Base-by-base conservation (phyloP, 345 rosid genomes). In the Euphorbia tirucalli region DNA sequence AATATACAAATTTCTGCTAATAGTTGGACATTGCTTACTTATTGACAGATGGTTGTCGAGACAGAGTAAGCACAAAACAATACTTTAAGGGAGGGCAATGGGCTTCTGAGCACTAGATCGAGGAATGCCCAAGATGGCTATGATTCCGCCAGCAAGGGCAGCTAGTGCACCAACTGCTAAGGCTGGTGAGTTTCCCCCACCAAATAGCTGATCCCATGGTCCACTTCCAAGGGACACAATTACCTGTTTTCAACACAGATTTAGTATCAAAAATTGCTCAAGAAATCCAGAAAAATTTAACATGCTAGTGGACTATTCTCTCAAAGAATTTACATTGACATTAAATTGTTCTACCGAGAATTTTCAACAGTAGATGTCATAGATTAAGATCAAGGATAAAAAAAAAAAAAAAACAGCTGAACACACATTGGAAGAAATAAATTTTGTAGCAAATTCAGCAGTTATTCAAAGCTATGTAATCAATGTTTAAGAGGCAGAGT, bases 71-170 rank as follows among this genome's bases (percentile, higher is more conserved):
- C 41, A 64, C 52, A 61, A 56, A 46, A 24, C 15, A 70, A 74
- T 78, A 88, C 84, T 75, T 89, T 83, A 89, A 65, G 84, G 78
- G 54, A 83, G 77, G 43, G 74, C 72, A 82, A 80, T 81, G 25
- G 86, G 83, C 81, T 89, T 93, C 74, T 79, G 93, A 60, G 83
- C 67, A 82, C 88, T 70, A 54, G 88, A 88, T 74, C 91, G 88
- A 39, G 92, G 93, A 75, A 93, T 88, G 72, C 93, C 97, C 79
- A 89, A 85, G 78, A 93, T 87, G 72, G 97, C 91, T 55, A 91
- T 74, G 72, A 89, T 71, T 72, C 98, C 96, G 71, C 85, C 87
- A 32, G 81, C 57, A 66, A 89, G 76, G 43, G 93, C 87, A 7
- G 98, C 77, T 69, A 87, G 21, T 35, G 83, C 93, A 66, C 87